phyloP scores from a whole-genome alignment of 148 eudicot genomes.

The Chenopodium formosanum region DNA sequence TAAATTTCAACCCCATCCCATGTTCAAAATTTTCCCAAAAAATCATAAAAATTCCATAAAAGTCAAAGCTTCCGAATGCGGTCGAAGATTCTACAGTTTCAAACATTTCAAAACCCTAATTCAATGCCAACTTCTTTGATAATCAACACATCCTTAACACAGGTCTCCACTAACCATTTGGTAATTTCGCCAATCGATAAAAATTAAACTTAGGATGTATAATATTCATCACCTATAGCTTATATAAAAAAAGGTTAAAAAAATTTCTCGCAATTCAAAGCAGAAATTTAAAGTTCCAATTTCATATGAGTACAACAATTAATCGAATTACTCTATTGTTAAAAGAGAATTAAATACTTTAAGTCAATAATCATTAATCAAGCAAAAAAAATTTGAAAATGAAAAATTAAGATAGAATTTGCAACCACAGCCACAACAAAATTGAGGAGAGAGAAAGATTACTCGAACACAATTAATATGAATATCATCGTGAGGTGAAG shows the following conservation, averaged over 20 bases:
- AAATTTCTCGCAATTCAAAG: neutral
- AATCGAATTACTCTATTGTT: neutral
- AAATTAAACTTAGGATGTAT: neutral
- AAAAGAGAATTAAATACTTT: neutral
- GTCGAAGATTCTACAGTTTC: neutral
- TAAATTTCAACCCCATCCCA: neutral
- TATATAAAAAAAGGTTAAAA: neutral
- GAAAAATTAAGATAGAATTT: neutral
- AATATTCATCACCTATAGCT: neutral
- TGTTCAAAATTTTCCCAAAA: neutral
- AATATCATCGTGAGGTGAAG: conserved; percentile 47
- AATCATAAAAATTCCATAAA: neutral
- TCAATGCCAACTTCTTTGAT: neutral
- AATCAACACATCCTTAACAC: neutral
- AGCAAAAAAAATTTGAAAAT: neutral
- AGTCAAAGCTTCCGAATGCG: neutral
- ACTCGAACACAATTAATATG: conserved; percentile 68
- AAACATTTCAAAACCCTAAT: neutral
- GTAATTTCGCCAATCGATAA: neutral
- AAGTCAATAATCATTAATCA: too few relatives aligned
- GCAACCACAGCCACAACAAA: too few relatives aligned
- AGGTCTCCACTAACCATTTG: neutral
- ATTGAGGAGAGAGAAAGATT: conserved; percentile 14
- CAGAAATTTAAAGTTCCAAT: neutral
- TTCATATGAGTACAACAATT: neutral